These are phyloP conservation scores for Pseudogymnoascus sp. DNA, from an alignment of 2,329 filamentous ascomycete genomes.

Conservation along the genomic window DNA sequence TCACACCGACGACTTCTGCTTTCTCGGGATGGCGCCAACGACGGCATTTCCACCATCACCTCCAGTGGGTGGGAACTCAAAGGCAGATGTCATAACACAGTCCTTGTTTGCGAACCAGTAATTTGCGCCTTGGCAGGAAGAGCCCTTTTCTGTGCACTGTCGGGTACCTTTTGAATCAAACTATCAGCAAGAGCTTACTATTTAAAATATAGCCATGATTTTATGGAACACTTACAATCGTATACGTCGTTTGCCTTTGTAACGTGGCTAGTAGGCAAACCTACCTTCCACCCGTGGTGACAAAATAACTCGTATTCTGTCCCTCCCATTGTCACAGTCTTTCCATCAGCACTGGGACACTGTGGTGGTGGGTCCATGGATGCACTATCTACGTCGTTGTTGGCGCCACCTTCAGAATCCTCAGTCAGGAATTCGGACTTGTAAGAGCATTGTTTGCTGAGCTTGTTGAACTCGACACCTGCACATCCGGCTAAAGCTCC, in stretches of 20 bases:
- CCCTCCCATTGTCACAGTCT: not conserved
- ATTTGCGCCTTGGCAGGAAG: not conserved
- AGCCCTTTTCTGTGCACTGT: not conserved
- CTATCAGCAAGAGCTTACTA: not conserved
- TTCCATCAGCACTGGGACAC: not conserved
- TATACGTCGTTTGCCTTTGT: not conserved
- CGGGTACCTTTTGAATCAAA: not conserved
- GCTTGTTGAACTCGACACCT: not conserved
- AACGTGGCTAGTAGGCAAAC: not conserved
- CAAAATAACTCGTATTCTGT: not conserved
- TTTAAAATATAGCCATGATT: not conserved
- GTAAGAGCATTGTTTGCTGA: not conserved
- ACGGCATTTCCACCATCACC: not conserved
- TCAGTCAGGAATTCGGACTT: not conserved
- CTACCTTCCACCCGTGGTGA: not conserved
- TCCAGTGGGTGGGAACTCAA: not conserved
- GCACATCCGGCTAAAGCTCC: not conserved
- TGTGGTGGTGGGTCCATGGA: not conserved
- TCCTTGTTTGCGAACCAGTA: not conserved
- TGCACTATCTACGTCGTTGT: not conserved
- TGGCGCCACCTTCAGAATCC: not conserved
- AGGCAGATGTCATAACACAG: not conserved
- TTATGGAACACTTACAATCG: not conserved
- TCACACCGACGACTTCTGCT: not conserved
- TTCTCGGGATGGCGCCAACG: not conserved